phyloP scores from a whole-genome alignment of 768 basidiomycete species.

The Hirschioporus abietinus region DNA sequence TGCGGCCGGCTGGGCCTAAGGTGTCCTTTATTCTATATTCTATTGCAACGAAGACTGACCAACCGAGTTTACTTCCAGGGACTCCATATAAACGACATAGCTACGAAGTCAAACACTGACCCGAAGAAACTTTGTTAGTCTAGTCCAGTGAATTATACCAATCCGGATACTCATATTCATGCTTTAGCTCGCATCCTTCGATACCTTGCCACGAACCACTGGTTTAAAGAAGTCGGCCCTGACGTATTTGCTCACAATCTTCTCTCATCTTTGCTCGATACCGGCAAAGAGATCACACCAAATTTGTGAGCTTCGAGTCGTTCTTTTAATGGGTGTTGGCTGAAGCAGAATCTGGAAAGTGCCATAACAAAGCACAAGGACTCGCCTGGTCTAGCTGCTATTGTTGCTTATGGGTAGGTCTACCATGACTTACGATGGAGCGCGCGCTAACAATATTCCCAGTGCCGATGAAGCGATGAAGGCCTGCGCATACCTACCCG shows the following conservation, averaged over 20 bases:
- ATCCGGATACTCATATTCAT: conserved; percentile 8
- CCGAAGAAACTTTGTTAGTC: conserved; percentile 46
- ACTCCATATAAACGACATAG: conserved; percentile 41
- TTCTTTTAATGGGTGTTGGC: not conserved
- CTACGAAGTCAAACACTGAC: conserved; percentile 25
- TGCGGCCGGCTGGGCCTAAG: conserved; percentile 54
- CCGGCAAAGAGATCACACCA: conserved; percentile 13
- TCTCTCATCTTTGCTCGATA: conserved; percentile 21
- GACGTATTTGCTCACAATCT: conserved; percentile 26
- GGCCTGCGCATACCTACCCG: conserved; percentile 16
- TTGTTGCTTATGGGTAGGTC: conserved; percentile 5
- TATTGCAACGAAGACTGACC: not conserved
- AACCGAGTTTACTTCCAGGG: conserved; percentile 20
- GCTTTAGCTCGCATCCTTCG: conserved; percentile 21
- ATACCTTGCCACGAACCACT: conserved; percentile 23
- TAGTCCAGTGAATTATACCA: conserved; percentile 7
- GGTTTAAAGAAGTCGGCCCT: conserved; percentile 23
- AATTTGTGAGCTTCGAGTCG: not conserved
- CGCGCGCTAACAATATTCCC: not conserved
- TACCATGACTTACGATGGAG: conserved; percentile 9
- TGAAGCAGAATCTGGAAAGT: not conserved
- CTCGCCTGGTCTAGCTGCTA: conserved; percentile 12
- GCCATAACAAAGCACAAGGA: conserved; percentile 17
- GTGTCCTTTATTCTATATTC: not conserved
- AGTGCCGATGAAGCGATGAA: conserved; percentile 20